Conservation (phyloP, 768 basidiomycete species). For the Tremella fuciformis region DNA sequence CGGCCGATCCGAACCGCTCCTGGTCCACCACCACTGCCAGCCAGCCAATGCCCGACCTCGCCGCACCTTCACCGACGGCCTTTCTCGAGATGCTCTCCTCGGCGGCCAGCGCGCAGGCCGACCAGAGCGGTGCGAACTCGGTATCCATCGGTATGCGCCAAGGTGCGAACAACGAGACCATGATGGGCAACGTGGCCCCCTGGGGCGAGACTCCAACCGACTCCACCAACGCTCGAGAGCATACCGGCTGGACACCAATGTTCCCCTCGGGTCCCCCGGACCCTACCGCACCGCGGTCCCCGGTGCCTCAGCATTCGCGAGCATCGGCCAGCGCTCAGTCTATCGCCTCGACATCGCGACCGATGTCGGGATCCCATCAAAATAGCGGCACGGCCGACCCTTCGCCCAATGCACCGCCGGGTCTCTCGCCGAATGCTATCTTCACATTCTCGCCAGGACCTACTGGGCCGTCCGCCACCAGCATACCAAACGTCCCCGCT, state of each 20-base stretch:
- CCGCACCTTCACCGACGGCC: constrained; percentile 37
- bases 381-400: not conserved
- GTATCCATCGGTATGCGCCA: constrained; percentile 11
- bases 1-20: constrained; percentile 8
- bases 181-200: constrained; percentile 18
- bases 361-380: not conserved
- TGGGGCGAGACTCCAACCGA: constrained; percentile 12
- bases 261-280: not conserved
- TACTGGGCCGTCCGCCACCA: constrained; percentile 11
- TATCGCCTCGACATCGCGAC: constrained; percentile 9
- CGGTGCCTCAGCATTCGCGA: not conserved
- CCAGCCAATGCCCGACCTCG: not conserved
- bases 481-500: not conserved
- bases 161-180: constrained; percentile 20
- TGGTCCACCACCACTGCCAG: constrained; percentile 6
- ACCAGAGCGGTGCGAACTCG: not conserved
- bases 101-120: constrained; percentile 29
- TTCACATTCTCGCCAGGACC: constrained; percentile 46
- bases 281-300: not conserved
- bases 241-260: constrained; percentile 21
- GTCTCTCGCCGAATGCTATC: constrained; percentile 34
- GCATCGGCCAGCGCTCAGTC: not conserved
- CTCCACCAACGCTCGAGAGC: not conserved
- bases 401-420: constrained; percentile 9
- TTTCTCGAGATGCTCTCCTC: constrained; percentile 47